Evolutionary conservation across 352 stramenopile species (phyloP).

Genomic region (Thalassiosira livingstoniorum): DNA sequence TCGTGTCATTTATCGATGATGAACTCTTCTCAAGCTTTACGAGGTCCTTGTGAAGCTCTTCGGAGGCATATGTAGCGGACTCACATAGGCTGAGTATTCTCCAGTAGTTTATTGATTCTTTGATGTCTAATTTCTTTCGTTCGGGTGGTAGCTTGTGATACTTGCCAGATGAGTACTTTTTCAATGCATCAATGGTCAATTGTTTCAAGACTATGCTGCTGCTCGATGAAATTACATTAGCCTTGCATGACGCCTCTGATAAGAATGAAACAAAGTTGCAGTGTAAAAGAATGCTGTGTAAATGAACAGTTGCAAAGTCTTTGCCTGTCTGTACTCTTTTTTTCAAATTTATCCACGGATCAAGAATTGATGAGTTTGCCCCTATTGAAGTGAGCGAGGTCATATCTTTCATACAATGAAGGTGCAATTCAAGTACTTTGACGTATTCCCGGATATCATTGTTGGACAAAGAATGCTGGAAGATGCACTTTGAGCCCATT

Average conservation of each 20-base stretch:
- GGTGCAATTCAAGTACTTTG: slow-evolving; percentile 5
- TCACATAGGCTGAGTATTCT: slow-evolving; percentile 32
- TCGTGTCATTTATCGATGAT: slow-evolving; percentile 14
- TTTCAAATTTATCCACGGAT: neutral
- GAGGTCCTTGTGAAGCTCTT: slow-evolving; percentile 21
- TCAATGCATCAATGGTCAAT: neutral
- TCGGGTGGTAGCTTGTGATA: neutral
- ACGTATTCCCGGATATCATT: slow-evolving; percentile 10
- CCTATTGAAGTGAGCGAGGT: neutral
- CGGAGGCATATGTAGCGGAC: slow-evolving; percentile 3
- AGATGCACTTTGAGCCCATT: neutral
- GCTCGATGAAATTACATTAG: neutral
- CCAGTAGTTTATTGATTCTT: slow-evolving; percentile 25
- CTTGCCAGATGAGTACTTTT: neutral
- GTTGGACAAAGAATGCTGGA: neutral
- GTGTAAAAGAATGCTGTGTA: slow-evolving; percentile 13
- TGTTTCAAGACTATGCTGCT: neutral
- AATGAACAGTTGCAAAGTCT: neutral
- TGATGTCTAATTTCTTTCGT: slow-evolving; percentile 28
- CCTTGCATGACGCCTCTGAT: neutral
- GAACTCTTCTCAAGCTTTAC: slow-evolving; percentile 22
- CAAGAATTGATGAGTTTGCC: neutral
- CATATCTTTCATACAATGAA: slow-evolving; percentile 6
- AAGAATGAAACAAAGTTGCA: neutral
- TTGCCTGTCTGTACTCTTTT: neutral